Evolutionary conservation across 176 grass and related monocot species (phyloP), one percentile per base, ranked within the genome.

Genomic region (Carex myosuroides): DNA sequence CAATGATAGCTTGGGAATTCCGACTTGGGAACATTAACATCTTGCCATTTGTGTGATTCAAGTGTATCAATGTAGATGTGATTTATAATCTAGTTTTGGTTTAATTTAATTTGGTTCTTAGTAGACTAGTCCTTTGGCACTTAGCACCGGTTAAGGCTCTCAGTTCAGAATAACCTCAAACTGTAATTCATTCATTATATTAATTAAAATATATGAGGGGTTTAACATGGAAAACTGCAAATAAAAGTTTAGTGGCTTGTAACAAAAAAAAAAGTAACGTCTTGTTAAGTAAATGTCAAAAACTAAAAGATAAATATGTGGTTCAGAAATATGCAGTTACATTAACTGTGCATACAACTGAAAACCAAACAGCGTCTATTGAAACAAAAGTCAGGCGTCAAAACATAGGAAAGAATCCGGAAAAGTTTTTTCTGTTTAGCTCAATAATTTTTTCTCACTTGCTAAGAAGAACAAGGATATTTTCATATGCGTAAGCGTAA

Each of bases 11-110:
- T 32, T 78, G 73, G 44, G 41, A 26, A 10, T 74, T 74, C 44
- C 68, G 14, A 71, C 1, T 46, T 71, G 68, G 73, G 53, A 26
- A 33, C 73, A 10, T 29, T 21, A 32, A 13, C 4, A 32, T 4
- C 52, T 78, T 16, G 26, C 48, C 73, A 56, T 78, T 57, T 78
- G 73, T 78, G 52, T 78, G 42, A 78, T 18, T 52, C n/a, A 11
- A 52, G 42, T 73, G 41, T 52, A 4, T 52, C n/a, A 4, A 22
- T 52, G 70, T 44, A 12, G 57, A 8, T 62, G 60, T 26, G 41
- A 73, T 10, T 24, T 13, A 17, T 69, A 18, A 39, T 39, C 65
- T 39, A 6, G 32, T 18, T 39, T 37, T 7, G 65, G 14, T 39
- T 69, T 39, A 29, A 16, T 54, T 22, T 20, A 8, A 8, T 70